A percentile compares a stretch with the other conserved stretches of the same genome.
phyloP scores from a whole-genome alignment of 805 yeast genomes.

The Barnettozyma botsteinii region DNA sequence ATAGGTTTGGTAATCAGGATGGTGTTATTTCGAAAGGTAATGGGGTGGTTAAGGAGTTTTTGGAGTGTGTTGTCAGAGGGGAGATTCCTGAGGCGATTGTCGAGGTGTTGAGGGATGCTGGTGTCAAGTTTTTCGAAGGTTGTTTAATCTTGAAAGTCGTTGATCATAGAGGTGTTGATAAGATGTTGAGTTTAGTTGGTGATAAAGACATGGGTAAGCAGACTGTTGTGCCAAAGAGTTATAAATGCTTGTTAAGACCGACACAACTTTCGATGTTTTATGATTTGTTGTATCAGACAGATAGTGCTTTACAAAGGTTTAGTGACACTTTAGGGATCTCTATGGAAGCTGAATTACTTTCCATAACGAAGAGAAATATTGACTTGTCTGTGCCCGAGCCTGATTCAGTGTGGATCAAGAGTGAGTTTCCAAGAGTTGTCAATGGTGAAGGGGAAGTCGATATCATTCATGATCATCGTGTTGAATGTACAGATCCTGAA shows the following conservation, averaged over 20 bases:
- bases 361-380: conserved; percentile 71
- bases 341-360: conserved; percentile 83
- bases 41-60: conserved; percentile 71
- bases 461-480: conserved; percentile 34
- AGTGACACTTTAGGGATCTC: conserved; percentile 73
- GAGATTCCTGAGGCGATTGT: conserved; percentile 85
- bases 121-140: conserved; percentile 82
- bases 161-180: conserved; percentile 57
- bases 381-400: conserved; percentile 58
- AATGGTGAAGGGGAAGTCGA: conserved; percentile 27
- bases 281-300: conserved; percentile 81
- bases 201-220: not conserved
- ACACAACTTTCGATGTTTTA: conserved; percentile 77
- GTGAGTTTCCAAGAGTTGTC: conserved; percentile 34
- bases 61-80: conserved; percentile 73
- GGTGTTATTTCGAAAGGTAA: conserved; percentile 78
- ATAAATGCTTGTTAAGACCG: conserved; percentile 72
- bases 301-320: conserved; percentile 58
- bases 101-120: conserved; percentile 84
- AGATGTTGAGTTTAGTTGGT: not conserved
- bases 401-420: conserved; percentile 3
- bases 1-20: conserved; percentile 85
- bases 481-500: conserved; percentile 31
- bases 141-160: conserved; percentile 79
- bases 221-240: conserved; percentile 49